Evolutionary conservation across 139 green algal genomes (phyloP), one percentile per base, ranked within the genome.

Genomic region (Mesostigma viride): DNA sequence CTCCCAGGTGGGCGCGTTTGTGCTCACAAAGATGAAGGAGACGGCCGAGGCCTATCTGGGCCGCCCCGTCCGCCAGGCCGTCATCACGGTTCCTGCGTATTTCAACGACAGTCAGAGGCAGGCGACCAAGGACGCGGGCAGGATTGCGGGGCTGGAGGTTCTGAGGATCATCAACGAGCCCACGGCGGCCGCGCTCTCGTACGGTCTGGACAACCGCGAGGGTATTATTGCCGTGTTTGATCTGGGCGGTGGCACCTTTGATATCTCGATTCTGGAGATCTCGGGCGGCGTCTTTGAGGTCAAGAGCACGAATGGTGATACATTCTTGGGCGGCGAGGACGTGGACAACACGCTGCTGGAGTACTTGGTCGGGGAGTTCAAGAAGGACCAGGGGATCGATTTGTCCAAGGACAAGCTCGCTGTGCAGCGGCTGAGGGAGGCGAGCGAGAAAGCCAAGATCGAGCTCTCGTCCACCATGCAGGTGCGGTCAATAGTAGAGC

Each of bases 91-190:
- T 36, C 93, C 93, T 1, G 93, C 93, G 3, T 99, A 97, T 79
- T 99, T 99, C 87, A 99, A 99, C 76, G 93, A 99, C 81, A 80
- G 84, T 11, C 93, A 99, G 79, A 81, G 92, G 32, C 92, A 97
- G 81, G 85, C 84, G 30, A 90, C 83, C 56, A 88, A 88, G 61
- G 82, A 87, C 62, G 79, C 77, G 60, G 92, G 90, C 31, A 82
- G 84, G 53, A 67, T 67, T 28, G 72, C 78, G 26, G 78, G 77
- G 27, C 58, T 83, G 31, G 74, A 81, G 20, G 78, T 84, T 31
- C 58, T 95, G 76, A 86, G 93, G 62, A 99, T 99, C 86, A 97
- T 99, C 87, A 99, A 99, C 79, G 93, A 99, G 85, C 93, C 93
- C 56, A 99, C 93, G 3, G 93, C 93, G 31, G 93, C 93, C 2